Evolutionary conservation across 495 filamentous ascomycete species (phyloP), one percentile per base, ranked within the genome.

Genomic region (Chaetomium tenue): DNA sequence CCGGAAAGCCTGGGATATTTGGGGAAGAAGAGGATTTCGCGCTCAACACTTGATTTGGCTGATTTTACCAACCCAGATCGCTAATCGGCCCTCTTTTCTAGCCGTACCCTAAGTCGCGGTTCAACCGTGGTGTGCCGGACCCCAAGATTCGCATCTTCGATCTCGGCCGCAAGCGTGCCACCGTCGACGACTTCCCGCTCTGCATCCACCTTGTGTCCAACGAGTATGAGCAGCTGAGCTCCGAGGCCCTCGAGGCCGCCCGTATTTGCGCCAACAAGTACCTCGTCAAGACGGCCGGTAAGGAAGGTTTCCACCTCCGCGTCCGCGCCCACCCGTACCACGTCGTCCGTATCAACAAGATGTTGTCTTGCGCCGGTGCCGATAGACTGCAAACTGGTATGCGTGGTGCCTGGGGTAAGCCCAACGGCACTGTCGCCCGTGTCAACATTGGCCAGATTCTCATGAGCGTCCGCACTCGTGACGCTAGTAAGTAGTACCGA

Each of bases 321-420:
- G 89, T 98, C 78, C 93, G 94, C 78, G 93, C 91, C 74, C 94
- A 98, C 87, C 94, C 94, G 66, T 97, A 90, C 92, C 94, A 98
- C 84, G 93, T 98, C 81, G 87, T 97, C 84, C 94, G 94, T 81
- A 98, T 98, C 91, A 98, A 98, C 91, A 98, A 98, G 87, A 98
- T 98, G 94, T 91, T 98, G 89, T 97, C 93, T 68, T 98, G 94
- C 79, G 94, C 94, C 73, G 94, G 94, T 82, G 94, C 94, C 87
- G 94, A 98, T 97, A 88, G 94, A 86, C 87, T 98, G 75, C 94
- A 98, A 81, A 98, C 94, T 67, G 94, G 94, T 82, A 98, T 98
- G 94, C 94, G 94, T 88, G 94, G 94, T 87, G 94, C 94, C 68
- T 98, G 91, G 87, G 94, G 94, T 78, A 98, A 98, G 88, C 93